A percentile compares a stretch with the other conserved stretches of the same genome.
These are phyloP conservation scores for Aspergillus sparsus DNA, from an alignment of 495 filamentous ascomycete genomes.

Conservation along the genomic window DNA sequence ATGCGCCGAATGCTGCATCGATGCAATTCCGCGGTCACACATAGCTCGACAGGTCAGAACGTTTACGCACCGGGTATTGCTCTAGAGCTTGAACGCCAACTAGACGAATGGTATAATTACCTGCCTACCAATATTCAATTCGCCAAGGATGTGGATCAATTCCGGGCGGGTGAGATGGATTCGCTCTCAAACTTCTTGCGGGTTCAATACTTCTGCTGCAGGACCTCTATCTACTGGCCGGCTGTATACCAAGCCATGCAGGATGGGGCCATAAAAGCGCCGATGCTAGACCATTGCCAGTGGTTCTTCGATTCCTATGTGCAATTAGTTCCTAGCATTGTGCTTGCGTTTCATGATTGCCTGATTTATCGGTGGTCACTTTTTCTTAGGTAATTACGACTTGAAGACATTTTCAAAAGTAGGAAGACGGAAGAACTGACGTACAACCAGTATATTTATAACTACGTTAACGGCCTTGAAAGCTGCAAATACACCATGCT, in stretches of 20 bases:
- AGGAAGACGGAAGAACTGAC: not conserved
- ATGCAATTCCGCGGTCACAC: constrained; percentile 11
- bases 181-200: constrained; percentile 8
- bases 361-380: not conserved
- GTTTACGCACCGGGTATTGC: constrained; percentile 15
- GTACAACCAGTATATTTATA: not conserved
- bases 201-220: constrained; percentile 11
- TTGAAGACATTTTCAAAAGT: too few species aligned
- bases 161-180: not conserved
- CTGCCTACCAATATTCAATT: constrained; percentile 9
- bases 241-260: constrained; percentile 7
- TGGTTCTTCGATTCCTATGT: constrained; percentile 5
- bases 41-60: not conserved
- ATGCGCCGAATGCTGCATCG: constrained; percentile 17
- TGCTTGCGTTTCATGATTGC: not conserved
- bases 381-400: not conserved
- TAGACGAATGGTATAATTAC: constrained; percentile 16
- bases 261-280: not conserved
- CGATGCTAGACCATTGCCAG: constrained; percentile 1
- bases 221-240: constrained; percentile 12
- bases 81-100: constrained; percentile 10
- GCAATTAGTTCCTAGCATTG: not conserved
- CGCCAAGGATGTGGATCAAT: not conserved
- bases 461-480: not conserved
- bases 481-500: not conserved